These are phyloP conservation scores for Neonectria faginata DNA, from an alignment of 2,329 filamentous ascomycete species.

Conservation along the genomic window DNA sequence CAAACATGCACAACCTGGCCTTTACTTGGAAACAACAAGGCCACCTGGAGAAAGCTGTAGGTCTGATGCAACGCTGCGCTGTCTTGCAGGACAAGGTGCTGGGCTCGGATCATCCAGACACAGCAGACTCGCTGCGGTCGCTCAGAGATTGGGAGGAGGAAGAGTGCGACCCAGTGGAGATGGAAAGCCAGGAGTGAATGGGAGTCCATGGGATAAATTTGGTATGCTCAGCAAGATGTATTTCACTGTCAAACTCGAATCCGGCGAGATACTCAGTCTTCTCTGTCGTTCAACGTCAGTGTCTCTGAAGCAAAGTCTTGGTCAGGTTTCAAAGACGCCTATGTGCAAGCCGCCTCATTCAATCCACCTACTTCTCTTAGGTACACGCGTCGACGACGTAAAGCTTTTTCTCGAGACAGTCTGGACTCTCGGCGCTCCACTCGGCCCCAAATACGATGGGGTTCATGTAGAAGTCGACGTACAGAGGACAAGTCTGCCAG, in stretches of 20 bases:
- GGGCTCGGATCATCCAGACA: neutral
- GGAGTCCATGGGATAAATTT: too few species aligned
- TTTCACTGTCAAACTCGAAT: too few species aligned
- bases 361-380: neutral
- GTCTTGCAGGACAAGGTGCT: neutral
- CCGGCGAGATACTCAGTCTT: too few species aligned
- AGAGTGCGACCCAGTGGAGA: neutral
- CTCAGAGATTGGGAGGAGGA: neutral
- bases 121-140: neutral
- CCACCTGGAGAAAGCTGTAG: neutral
- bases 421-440: neutral
- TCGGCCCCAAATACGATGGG: neutral
- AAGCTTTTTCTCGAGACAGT: neutral
- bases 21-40: neutral
- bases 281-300: too few species aligned
- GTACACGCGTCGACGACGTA: neutral
- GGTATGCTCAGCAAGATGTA: neutral
- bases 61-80: neutral
- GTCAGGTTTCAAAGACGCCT: too few species aligned
- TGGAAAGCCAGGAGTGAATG: neutral
- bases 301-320: neutral
- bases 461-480: neutral
- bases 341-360: too few species aligned
- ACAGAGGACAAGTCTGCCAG: conserved; percentile 19
- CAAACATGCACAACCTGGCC: neutral